phyloP scores from a whole-genome alignment of 2,329 filamentous ascomycete genomes.

The Colletotrichum euphorbiae region DNA sequence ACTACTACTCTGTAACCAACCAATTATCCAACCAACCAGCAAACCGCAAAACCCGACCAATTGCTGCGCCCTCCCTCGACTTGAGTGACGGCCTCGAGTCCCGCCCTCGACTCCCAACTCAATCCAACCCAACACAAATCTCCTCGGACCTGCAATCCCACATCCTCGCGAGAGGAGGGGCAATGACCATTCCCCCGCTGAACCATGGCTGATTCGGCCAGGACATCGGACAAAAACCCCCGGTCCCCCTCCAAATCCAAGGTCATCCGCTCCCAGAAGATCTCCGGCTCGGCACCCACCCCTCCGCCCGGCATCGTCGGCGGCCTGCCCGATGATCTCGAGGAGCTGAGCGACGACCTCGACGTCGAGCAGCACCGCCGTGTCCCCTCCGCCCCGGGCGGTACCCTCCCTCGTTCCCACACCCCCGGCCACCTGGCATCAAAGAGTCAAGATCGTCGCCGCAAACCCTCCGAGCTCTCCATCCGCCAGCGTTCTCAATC shows the following conservation, averaged over 20 bases:
- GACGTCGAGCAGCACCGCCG: constrained; percentile 47
- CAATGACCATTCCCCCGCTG: constrained; percentile 38
- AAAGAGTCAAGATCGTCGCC: constrained; percentile 65
- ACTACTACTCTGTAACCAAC: not conserved
- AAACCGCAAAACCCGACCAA: constrained; percentile 5
- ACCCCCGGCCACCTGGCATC: constrained; percentile 71
- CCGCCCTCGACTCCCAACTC: not conserved
- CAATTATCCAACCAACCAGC: too few relatives aligned
- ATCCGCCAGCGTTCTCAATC: constrained; percentile 68
- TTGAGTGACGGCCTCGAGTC: not conserved
- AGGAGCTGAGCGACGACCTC: constrained; percentile 41
- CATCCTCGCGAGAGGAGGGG: constrained; percentile 37
- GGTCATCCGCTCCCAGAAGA: constrained; percentile 66
- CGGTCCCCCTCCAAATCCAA: constrained; percentile 51
- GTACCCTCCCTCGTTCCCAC: constrained; percentile 65
- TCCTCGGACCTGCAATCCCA: constrained; percentile 26
- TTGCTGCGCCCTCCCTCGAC: constrained; percentile 10
- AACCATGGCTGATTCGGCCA: constrained; percentile 43
- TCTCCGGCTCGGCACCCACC: constrained; percentile 52
- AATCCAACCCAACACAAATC: not conserved
- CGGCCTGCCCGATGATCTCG: constrained; percentile 42
- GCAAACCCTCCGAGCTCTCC: constrained; percentile 63
- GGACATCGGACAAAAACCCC: constrained; percentile 37
- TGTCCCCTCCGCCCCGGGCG: constrained; percentile 35
- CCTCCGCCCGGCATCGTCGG: constrained; percentile 38